Conservation (phyloP, 257 asterid species). For the Dorcoceras hygrometricum region DNA sequence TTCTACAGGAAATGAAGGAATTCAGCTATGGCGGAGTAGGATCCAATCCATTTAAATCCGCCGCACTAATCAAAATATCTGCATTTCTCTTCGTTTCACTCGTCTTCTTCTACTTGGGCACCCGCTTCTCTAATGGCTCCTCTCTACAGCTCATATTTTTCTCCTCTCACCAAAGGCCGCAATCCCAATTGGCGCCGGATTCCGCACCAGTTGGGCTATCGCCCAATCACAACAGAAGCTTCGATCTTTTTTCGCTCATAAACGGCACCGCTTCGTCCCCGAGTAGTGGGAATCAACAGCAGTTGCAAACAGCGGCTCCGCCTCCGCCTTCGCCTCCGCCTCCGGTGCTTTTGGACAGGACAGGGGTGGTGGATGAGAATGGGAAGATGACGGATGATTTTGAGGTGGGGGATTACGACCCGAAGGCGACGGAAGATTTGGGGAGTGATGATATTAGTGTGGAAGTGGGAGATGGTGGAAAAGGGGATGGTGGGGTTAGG, state of each 20-base stretch:
- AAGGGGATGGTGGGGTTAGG: constrained; percentile 25
- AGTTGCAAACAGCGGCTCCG: constrained; percentile 12
- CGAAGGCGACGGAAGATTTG: constrained; percentile 34
- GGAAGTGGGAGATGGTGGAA: constrained; percentile 20
- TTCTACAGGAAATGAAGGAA: neutral
- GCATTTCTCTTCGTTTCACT: neutral
- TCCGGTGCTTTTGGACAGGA: constrained; percentile 39
- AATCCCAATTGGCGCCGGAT: neutral
- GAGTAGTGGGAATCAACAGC: neutral
- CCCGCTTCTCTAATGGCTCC: neutral
- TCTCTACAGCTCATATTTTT: neutral
- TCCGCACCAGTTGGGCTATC: neutral
- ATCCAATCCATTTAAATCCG: neutral
- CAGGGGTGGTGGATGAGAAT: constrained; percentile 60
- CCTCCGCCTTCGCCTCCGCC: constrained; percentile 15
- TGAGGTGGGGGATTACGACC: constrained; percentile 52
- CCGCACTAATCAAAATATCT: neutral
- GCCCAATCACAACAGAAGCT: neutral
- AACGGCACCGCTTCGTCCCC: neutral
- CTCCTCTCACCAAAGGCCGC: neutral
- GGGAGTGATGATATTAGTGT: constrained; percentile 28
- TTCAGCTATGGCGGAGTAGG: neutral
- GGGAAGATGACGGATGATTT: constrained; percentile 59
- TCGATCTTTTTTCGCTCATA: neutral
- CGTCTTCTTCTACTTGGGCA: neutral